A percentile compares a stretch with the other conserved stretches of the same genome.
These are phyloP conservation scores for Neurospora sp. DNA, from an alignment of 2,329 filamentous ascomycete genomes.

Conservation along the genomic window DNA sequence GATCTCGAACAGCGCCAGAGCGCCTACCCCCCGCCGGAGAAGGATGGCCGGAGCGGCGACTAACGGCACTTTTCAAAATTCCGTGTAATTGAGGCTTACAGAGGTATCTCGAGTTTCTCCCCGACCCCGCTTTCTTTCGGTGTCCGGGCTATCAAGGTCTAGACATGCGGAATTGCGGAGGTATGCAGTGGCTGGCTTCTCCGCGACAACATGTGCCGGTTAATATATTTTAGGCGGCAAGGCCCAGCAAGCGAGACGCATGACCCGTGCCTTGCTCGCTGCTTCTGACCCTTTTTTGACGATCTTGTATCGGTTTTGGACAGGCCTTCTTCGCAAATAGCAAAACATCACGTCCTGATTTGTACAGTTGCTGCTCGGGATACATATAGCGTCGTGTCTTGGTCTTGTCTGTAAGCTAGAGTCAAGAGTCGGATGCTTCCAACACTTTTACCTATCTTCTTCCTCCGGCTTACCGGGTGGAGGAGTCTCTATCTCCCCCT, in stretches of 20 bases:
- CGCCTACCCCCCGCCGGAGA: neutral
- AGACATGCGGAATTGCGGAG: neutral
- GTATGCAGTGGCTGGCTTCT: neutral
- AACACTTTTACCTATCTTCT: neutral
- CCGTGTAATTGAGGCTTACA: neutral
- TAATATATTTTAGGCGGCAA: constrained; percentile 4
- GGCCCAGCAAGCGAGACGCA: constrained; percentile 1
- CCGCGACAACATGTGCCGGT: constrained; percentile 1
- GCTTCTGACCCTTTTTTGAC: neutral
- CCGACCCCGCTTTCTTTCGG: neutral
- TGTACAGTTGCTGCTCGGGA: neutral
- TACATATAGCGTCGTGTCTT: neutral
- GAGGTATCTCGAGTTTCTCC: neutral
- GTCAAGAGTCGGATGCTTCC: neutral
- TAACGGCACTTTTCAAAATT: neutral
- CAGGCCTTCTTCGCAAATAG: neutral
- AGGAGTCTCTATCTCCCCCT: neutral
- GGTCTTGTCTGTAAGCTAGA: neutral
- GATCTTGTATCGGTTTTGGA: constrained; percentile 1
- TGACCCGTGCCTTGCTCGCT: neutral
- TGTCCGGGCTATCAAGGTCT: constrained; percentile 1
- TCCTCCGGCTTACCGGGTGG: neutral
- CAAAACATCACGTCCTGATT: neutral
- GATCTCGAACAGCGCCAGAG: neutral
- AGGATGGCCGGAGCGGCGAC: neutral